Conservation (phyloP, 345 rosid species). For the Erysimum cheiranthoides region DNA sequence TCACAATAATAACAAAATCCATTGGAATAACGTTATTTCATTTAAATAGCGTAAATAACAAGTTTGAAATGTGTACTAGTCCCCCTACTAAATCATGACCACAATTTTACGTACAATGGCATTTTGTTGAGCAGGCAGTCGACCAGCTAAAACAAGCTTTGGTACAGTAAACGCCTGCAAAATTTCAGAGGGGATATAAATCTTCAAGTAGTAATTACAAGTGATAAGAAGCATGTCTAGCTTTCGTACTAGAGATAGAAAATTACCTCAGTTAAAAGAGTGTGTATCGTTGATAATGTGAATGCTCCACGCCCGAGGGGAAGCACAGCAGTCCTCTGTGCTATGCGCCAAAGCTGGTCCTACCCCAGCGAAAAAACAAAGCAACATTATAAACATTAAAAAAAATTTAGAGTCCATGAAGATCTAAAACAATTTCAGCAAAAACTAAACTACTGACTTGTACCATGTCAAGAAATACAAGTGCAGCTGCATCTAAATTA, state of each 20-base stretch:
- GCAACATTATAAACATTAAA: constrained; percentile 11
- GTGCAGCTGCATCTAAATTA: constrained; percentile 33
- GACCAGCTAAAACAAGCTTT: constrained; percentile 97
- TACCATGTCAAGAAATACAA: constrained; percentile 18
- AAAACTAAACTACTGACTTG: constrained; percentile 20
- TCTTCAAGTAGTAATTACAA: constrained; percentile 38
- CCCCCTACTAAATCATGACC: constrained; percentile 26
- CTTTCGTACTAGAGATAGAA: constrained; percentile 20
- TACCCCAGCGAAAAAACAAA: constrained; percentile 45
- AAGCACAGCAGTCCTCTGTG: constrained; percentile 95
- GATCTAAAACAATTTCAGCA: constrained; percentile 21
- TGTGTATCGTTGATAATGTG: constrained; percentile 88
- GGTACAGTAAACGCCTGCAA: constrained; percentile 93
- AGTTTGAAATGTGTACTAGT: constrained; percentile 18
- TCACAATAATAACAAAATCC: constrained; percentile 19
- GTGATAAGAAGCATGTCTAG: constrained; percentile 5
- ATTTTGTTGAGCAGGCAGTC: constrained; percentile 97
- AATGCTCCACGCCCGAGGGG: constrained; percentile 99
- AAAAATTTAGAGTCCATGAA: constrained; percentile 9
- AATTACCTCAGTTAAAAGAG: constrained; percentile 87
- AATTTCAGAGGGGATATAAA: constrained; percentile 35
- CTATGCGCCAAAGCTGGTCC: constrained; percentile 97
- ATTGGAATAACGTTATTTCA: constrained; percentile 1
- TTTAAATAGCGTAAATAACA: constrained; percentile 5
- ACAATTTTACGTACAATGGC: constrained; percentile 81